Evolutionary conservation across 768 basidiomycete genomes (phyloP).

Genomic region (Suillus brevipes): DNA sequence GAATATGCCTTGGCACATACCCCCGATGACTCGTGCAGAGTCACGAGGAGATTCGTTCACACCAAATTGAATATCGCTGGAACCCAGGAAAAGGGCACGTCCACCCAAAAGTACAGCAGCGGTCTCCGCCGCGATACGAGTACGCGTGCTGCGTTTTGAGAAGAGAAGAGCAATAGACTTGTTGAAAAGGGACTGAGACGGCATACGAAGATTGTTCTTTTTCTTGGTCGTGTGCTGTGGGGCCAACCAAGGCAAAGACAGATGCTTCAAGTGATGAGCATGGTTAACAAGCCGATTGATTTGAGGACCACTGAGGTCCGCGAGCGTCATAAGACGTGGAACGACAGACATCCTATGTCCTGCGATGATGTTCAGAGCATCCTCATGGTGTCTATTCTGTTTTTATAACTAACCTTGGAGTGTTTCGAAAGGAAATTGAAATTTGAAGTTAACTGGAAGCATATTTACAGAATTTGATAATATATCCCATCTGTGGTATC

Average conservation of each 20-base stretch:
- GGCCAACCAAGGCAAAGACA: conserved; percentile 64
- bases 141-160: conserved; percentile 91
- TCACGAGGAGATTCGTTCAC: conserved; percentile 90
- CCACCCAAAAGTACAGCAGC: conserved; percentile 79
- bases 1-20: conserved; percentile 97
- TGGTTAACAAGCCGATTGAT: conserved; percentile 66
- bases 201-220: conserved; percentile 49
- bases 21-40: conserved; percentile 83
- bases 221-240: conserved; percentile 42
- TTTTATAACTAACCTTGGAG: not conserved
- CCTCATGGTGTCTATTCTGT: not conserved
- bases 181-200: conserved; percentile 73
- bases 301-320: conserved; percentile 78
- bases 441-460: not conserved
- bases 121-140: conserved; percentile 86
- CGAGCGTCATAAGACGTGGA: conserved; percentile 85
- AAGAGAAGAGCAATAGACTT: conserved; percentile 91
- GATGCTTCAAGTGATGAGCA: conserved; percentile 63
- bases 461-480: not conserved
- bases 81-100: conserved; percentile 84
- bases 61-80: conserved; percentile 91
- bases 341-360: conserved; percentile 27
- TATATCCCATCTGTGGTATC: not conserved
- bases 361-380: not conserved
- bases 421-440: not conserved